Base-by-base conservation (phyloP, 257 asterid genomes). In the Osmanthus fragrans region DNA sequence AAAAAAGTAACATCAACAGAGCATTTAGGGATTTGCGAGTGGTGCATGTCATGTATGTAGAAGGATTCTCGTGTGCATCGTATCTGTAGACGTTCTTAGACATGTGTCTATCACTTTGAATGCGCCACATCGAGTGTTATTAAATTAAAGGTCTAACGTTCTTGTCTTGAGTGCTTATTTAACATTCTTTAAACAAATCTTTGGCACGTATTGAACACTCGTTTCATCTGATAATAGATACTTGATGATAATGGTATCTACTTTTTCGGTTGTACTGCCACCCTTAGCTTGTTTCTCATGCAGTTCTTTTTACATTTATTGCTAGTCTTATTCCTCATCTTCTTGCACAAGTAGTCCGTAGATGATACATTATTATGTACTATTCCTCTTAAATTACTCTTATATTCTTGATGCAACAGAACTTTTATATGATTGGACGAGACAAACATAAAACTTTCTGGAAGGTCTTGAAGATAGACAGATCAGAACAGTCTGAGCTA, bases 381-480 rank as follows among this genome's bases (percentile, higher is more conserved):
- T 27, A 60, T 37, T 71, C 68, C 68, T 30, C 75, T 72, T 56
- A 37, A 27, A 60, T 33, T 64, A 25, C 63, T 56, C 15, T 51
- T 37, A 5, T 34, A 71, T 85, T 79, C 33, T 77, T 81, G 39
- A 8, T 82, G 72, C 32, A 78, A 79, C 74, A 93, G 99, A 92
- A 96, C 73, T 96, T 93, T 74, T 93, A 93, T 83, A 87, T 93
- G 93, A 81, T 93, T 79, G 98, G 97, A 71, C 85, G 96, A 73
- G 91, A 93, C 86, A 91, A 91, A 83, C 85, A 80, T 56, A 87
- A 87, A 87, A 92, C 90, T 12, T 76, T 80, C 37, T 96, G 98
- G 97, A 93, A 82, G 79, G 91, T 96, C 74, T 86, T 96, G 86
- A 93, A 93, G 94, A 87, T 96, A 67, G 90, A 82, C 79, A 87